Conservation (phyloP, 1,284 basidiomycete genomes). For the Grifola frondosa region DNA sequence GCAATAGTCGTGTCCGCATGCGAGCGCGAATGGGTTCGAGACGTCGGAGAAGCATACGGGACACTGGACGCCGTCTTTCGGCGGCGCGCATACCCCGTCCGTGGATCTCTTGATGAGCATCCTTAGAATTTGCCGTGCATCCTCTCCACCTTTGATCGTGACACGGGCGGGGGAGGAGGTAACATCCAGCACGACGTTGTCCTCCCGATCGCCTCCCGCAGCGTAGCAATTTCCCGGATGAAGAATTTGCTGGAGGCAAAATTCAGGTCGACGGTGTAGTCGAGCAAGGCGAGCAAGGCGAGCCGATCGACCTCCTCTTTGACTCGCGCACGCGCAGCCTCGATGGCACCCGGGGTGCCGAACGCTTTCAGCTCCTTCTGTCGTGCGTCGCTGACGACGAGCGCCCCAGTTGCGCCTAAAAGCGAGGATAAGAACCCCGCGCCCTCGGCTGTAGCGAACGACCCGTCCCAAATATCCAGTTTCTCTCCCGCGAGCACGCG, state of each 20-base stretch:
- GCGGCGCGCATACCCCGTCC: constrained; percentile 6
- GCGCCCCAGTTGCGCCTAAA: constrained; percentile 37
- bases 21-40: constrained; percentile 44
- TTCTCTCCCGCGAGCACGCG: constrained; percentile 49
- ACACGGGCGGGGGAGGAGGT: constrained; percentile 36
- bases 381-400: constrained; percentile 42
- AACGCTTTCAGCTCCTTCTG: constrained; percentile 9
- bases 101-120: constrained; percentile 43
- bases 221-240: constrained; percentile 43
- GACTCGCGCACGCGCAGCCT: constrained; percentile 37
- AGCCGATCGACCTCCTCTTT: constrained; percentile 43
- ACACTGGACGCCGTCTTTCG: constrained; percentile 30
- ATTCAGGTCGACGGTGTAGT: constrained; percentile 39
- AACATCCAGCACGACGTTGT: constrained; percentile 45
- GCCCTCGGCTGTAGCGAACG: constrained; percentile 25
- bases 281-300: constrained; percentile 36
- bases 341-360: constrained; percentile 10
- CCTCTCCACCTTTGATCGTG: constrained; percentile 49
- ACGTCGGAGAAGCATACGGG: constrained; percentile 51
- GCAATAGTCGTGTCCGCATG: constrained; percentile 56
- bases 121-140: constrained; percentile 43
- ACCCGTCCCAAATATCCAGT: constrained; percentile 49
- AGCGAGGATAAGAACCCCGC: constrained; percentile 38
- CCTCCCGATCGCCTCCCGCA: constrained; percentile 52
- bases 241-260: constrained; percentile 45